Base-by-base conservation (phyloP, 768 basidiomycete species). In the Tulasnella sp. region DNA sequence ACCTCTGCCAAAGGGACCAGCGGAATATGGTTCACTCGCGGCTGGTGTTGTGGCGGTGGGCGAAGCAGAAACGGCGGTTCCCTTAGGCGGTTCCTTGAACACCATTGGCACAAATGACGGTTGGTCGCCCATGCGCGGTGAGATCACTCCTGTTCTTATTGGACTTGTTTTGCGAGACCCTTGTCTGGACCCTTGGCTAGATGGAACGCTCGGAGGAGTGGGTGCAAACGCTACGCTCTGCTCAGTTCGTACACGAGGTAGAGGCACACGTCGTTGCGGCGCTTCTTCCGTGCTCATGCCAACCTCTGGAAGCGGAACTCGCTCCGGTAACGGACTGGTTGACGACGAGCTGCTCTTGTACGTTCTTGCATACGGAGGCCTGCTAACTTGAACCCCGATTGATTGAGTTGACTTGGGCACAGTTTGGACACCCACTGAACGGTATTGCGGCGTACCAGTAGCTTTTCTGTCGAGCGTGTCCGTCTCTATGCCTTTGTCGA, bases 371-470 rank as follows among this genome's bases (percentile, higher is more conserved):
- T 78, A 80, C n/a, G 72, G 39, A 24, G 40, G 81, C 39, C 40
- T 71, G 52, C 56, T 75, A 74, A 89, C 91, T 87, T 94, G 94
- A 79, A 93, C 87, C 68, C 87, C 88, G 83, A 90, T 88, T 82
- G 87, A 88, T 76, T 87, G 87, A 82, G 87, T 88, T 83, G 91
- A 89, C 75, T 87, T 87, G 56, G 86, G 84, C 80, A 88, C 85
- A 75, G 94, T 94, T 86, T 96, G 94, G 79, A 94, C 89, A 80
- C 92, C 93, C 81, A 90, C 87, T 52, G 89, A 88, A 76, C 87
- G 89, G 82, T 95, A 94, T 83, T 87, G 86, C 82, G 86, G 34
- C 84, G 86, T 83, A 84, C 82, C 82, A 0, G 84, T 81, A 71
- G 84, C 83, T n/a, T 82, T 82, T 71, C 83, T 81, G 79, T 81